Evolutionary conservation across 768 basidiomycete genomes (phyloP), one percentile per base, ranked within the genome.

Genomic region (Chalciporus piperatus): DNA sequence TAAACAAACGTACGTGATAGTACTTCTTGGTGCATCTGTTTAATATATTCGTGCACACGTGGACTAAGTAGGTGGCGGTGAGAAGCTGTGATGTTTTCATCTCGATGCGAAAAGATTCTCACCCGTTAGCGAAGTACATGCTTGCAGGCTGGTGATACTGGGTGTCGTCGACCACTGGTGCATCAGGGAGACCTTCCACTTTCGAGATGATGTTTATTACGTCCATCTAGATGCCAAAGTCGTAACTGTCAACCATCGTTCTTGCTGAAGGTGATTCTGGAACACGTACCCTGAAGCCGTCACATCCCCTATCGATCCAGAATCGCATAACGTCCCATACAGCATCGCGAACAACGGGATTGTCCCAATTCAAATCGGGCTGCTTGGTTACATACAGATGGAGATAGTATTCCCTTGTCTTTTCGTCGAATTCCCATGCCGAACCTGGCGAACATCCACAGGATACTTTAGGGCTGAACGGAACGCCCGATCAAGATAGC

Each of bases 301-400:
- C 86, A 54, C 83, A 83, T 1, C 89, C 87, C 44, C 82, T 72
- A 47, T 82, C 76, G n/a, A 88, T 72, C 87, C 87, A 89, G 61
- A 86, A 89, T 39, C 69, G 67, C 85, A 89, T 85, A 41, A 83
- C 61, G 30, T 84, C 80, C 68, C 75, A 84, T 1, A 87, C 74
- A 8, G 82, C 79, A 50, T 76, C 71, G 7, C 82, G 72, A 2
- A 85, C 79, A 7, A 76, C 75, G 0, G 77, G 75, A 56, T 87
- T 85, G 45, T 87, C 84, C 86, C 85, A 89, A 62, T 91, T 89
- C 14, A 89, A 65, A 61, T 89, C 89, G 0, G 87, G 88, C 69
- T 88, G 87, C 59, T 87, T 78, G 9, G 73, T 61, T 47, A 79
- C 70, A 67, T 81, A 90, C 2, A 88, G 59, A 66, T 89, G 87